A percentile compares a stretch with the other conserved stretches of the same genome.
Evolutionary conservation across 2,329 filamentous ascomycete species (phyloP).

Genomic region (Trichoderma cornu-damae): DNA sequence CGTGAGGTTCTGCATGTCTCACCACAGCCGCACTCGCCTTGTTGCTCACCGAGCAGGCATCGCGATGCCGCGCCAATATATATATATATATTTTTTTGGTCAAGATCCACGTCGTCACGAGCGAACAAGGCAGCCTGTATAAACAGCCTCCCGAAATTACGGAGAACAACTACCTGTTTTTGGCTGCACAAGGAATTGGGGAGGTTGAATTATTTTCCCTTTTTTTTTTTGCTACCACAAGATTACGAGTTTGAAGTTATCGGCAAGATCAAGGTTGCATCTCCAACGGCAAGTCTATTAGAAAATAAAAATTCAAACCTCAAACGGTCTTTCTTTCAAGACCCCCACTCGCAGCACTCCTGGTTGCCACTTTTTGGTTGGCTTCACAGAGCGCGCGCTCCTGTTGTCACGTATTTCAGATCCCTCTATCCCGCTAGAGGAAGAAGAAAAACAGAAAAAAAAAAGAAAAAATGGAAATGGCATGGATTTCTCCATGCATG

Average conservation of each 20-base stretch:
- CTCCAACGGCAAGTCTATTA: background rate
- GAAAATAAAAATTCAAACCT: background rate
- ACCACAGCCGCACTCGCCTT: background rate
- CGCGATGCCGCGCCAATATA: background rate
- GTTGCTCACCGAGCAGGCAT: background rate
- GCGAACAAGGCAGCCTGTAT: background rate
- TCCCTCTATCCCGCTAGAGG: background rate
- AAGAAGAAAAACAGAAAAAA: background rate
- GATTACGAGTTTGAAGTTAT: background rate
- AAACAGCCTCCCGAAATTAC: too few relatives aligned
- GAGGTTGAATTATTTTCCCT: too few relatives aligned
- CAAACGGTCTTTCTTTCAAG: too few relatives aligned
- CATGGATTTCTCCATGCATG: slow-evolving; percentile 1
- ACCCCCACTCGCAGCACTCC: background rate
- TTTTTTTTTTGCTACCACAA: background rate
- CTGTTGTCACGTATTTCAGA: background rate
- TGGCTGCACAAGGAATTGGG: background rate
- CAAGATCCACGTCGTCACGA: background rate
- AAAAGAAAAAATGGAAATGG: background rate
- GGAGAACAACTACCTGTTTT: background rate
- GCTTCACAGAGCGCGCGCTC: background rate
- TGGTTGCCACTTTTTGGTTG: background rate
- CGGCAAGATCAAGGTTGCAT: background rate
- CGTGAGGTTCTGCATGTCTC: slow-evolving; percentile 8
- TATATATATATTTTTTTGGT: background rate